Base-by-base conservation (phyloP, 1,139 yeast genomes). In the Saccharomyces hybrid region DNA sequence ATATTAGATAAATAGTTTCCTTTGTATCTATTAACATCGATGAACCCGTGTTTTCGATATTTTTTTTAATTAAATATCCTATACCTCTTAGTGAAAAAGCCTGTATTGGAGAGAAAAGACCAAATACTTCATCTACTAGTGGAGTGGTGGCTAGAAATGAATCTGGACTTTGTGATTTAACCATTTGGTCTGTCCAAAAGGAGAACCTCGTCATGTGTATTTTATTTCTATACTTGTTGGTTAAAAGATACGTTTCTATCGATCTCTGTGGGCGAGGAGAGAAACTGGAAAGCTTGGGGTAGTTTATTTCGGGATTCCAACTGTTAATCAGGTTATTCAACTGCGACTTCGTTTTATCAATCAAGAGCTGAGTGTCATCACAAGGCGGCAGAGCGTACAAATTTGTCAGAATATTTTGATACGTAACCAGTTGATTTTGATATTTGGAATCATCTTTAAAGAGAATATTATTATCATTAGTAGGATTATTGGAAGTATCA, bases 61-160 rank as follows among this genome's bases (percentile, higher is more conserved):
- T 9, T 5, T 9, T 38, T 11, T 38, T 38, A 9, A 38, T 38
- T 38, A 38, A 38, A 47, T 55, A 57, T 28, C 70, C 70, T 13
- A 68, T 61, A 27, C 70, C 70, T 53, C 64, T 58, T 16, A 67
- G 55, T 0, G 70, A 67, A 34, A 65, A 56, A 9, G 61, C 56
- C 47, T 63, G 63, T 42, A 60, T 54, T 4, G 69, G 65, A 2
- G 68, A 63, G 53, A 64, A 67, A 26, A 68, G 52, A 5, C 71
- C 71, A 50, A 64, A 64, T 31, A 62, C 34, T 29, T 62, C 67
- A 51, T 67, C 70, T 8, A 68, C 59, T 26, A 67, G 49, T 1
- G 70, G 69, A 29, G 59, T 57, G 26, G 59, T 56, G 5, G 58
- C 49, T 25, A 38, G 11, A 38, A 38, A 38, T 38, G 44, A 38